phyloP scores from a whole-genome alignment of 2,329 filamentous ascomycete genomes.

The Nigrospora sphaerica region DNA sequence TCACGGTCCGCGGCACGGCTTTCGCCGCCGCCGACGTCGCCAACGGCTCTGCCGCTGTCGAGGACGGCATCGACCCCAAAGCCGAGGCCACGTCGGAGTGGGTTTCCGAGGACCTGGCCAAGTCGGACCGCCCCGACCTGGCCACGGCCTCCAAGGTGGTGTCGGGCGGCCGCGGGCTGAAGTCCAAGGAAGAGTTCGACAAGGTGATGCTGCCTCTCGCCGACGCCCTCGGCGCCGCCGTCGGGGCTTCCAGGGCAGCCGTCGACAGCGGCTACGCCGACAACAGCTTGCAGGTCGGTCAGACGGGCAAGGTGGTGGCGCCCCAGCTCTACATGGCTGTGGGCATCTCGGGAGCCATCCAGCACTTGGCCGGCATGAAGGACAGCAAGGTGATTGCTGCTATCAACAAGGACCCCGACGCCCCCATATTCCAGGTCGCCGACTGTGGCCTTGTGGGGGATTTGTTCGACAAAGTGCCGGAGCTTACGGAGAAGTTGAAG shows the following conservation, averaged over 20 bases:
- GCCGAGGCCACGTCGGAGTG: conserved; percentile 69
- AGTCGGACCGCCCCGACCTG: conserved; percentile 89
- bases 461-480: conserved; percentile 90
- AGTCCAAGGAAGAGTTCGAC: conserved; percentile 98
- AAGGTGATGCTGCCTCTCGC: conserved; percentile 85
- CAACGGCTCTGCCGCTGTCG: conserved; percentile 67
- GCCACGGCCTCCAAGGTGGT: conserved; percentile 85
- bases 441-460: conserved; percentile 95
- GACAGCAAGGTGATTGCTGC: conserved; percentile 99
- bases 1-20: conserved; percentile 89
- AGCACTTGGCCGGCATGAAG: conserved; percentile 99
- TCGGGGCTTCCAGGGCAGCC: conserved; percentile 88
- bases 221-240: conserved; percentile 87
- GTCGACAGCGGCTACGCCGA: conserved; percentile 97
- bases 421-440: conserved; percentile 96
- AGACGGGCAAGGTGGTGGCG: conserved; percentile 97
- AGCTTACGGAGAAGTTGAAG: conserved; percentile 93
- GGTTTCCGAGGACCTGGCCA: conserved; percentile 88
- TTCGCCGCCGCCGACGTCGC: conserved; percentile 70
- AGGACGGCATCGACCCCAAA: conserved; percentile 81
- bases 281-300: conserved; percentile 95
- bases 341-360: conserved; percentile 94
- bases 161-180: conserved; percentile 87
- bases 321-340: conserved; percentile 92
- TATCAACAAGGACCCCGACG: conserved; percentile 96